Base-by-base conservation (phyloP, 306 rosid genomes). In the Astragalus membranaceus region DNA sequence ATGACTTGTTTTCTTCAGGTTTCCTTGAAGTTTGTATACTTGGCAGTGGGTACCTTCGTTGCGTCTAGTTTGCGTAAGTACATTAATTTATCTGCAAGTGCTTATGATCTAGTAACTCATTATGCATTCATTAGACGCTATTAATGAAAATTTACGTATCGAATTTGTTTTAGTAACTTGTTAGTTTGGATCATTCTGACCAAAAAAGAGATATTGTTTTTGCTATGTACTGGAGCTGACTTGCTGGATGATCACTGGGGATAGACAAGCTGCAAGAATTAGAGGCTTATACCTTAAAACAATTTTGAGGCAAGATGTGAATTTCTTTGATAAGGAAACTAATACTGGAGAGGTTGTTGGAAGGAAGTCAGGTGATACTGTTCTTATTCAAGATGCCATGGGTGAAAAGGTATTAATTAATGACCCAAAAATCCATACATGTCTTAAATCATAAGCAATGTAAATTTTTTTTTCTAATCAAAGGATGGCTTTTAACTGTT, bases 161-260 rank as follows among this genome's bases (percentile, higher is more conserved):
- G n/a, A n/a, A n/a, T n/a, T n/a, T n/a, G n/a, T n/a, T n/a, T n/a
- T n/a, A n/a, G n/a, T n/a, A n/a, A n/a, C n/a, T n/a, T n/a, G n/a
- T n/a, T n/a, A n/a, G n/a, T n/a, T n/a, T n/a, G n/a, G n/a, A n/a
- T n/a, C n/a, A n/a, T n/a, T n/a, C n/a, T n/a, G n/a, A n/a, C n/a
- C n/a, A n/a, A n/a, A 51, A 68, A 69, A 37, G 16, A 17, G 30
- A 33, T n/a, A n/a, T 60, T 20, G 4, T 54, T 36, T 64, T 79
- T 77, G 6, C 32, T 69, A 15, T 58, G 20, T 75, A 70, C 4
- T 84, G 87, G 96, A 92, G 84, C 75, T 92, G 76, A 70, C 88
- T 12, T 81, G 96, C 67, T 92, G 98, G 98, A 85, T 92, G 95
- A 78, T 89, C 46, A 88, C 95, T 7, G 96, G 98, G 55, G 96